Base-by-base conservation (phyloP, 345 rosid species). In the Lepidium aucheri region DNA sequence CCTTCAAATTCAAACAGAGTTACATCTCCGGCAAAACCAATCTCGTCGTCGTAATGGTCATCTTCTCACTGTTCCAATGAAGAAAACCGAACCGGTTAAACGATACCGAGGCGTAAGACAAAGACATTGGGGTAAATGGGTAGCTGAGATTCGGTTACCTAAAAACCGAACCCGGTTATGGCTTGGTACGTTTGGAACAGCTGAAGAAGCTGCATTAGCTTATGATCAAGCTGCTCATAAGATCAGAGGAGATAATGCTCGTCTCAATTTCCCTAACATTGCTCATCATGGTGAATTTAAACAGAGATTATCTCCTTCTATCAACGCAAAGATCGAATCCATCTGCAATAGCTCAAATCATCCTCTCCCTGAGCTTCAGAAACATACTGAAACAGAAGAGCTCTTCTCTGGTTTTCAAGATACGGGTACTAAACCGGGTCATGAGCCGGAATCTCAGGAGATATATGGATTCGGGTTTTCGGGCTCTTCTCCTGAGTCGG, bases 91-190 rank as follows among this genome's bases (percentile, higher is more conserved):
- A 76, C 79, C 86, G 50, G 70, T 74, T 24, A 88, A 88, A 56
- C 91, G 84, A 1, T 89, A 86, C 76, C 68, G 95, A 69, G 98
- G 98, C 53, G 87, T 91, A 57, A 89, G 98, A 74, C 98, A 91
- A 75, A 63, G 98, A 43, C 98, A 91, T 53, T 91, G 96, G 96
- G 95, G 98, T 28, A 91, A 91, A 54, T 91, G 96, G 98, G 96
- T 89, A 0, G 96, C 98, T 15, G 96, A 91, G 75, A 91, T 89
- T 55, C 83, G 96, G 54, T 80, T 93, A 7, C 99, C 97, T 26
- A 93, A 77, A 81, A 90, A 88, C 83, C 80, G 97, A 8, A 87
- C 98, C 18, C 80, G 98, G 22, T 88, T 93, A 64, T 93, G 98
- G 98, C 94, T 93, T 8, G 98, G 98, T 61, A 93, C 98, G 41